Conservation (phyloP, 768 basidiomycete genomes). For the Auricularia heimuer region DNA sequence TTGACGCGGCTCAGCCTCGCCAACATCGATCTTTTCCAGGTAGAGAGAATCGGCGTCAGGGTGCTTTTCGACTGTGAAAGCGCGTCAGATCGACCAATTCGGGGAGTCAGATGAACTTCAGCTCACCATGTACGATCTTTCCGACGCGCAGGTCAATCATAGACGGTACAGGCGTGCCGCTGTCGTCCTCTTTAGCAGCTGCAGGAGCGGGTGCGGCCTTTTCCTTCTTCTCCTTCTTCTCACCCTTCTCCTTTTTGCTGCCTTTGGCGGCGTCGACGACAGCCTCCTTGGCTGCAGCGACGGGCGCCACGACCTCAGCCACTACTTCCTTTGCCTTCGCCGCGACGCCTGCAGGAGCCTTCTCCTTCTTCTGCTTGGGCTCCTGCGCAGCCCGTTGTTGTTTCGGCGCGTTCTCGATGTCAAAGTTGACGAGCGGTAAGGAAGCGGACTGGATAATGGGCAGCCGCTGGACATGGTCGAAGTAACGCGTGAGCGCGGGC, state of each 20-base stretch:
- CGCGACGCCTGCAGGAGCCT: constrained; percentile 24
- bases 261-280: constrained; percentile 20
- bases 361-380: constrained; percentile 69
- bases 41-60: constrained; percentile 98
- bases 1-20: constrained; percentile 90
- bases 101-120: constrained; percentile 4
- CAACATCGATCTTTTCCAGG: constrained; percentile 96
- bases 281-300: constrained; percentile 18
- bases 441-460: constrained; percentile 41
- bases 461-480: constrained; percentile 82
- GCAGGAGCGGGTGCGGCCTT: constrained; percentile 31
- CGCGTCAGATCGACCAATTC: background rate
- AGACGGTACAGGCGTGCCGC: constrained; percentile 77
- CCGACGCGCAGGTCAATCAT: constrained; percentile 98
- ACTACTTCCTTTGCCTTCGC: constrained; percentile 4
- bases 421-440: constrained; percentile 52
- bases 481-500: constrained; percentile 85
- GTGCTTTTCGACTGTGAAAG: constrained; percentile 70
- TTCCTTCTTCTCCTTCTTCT: constrained; percentile 52
- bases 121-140: constrained; percentile 77
- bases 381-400: constrained; percentile 61
- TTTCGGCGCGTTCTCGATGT: constrained; percentile 67
- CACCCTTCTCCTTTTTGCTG: constrained; percentile 21
- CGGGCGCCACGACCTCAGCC: background rate
- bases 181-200: constrained; percentile 26